phyloP scores from a whole-genome alignment of 208 protist genomes.

The Acanthamoeba castellanii region DNA sequence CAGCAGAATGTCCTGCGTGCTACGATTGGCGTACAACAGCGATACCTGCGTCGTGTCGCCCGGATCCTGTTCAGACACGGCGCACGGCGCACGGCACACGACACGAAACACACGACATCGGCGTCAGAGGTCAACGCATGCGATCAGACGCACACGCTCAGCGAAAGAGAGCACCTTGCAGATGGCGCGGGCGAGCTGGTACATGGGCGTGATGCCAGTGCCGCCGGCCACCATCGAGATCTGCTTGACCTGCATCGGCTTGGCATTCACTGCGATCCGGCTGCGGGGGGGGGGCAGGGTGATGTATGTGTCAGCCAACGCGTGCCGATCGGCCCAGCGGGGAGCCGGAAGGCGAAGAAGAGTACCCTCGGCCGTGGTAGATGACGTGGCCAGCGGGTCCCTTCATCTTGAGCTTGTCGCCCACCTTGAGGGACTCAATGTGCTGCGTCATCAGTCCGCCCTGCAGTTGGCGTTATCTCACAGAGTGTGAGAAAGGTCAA shows the following conservation, averaged over 20 bases:
- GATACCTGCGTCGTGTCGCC: conserved; percentile 93
- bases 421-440: conserved; percentile 93
- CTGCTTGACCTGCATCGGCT: conserved; percentile 92
- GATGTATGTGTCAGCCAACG: background rate
- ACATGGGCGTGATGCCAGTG: conserved; percentile 94
- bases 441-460: conserved; percentile 90
- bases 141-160: too few species aligned
- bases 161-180: conserved; percentile 68
- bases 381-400: conserved; percentile 93
- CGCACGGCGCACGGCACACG: background rate
- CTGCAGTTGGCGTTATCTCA: background rate
- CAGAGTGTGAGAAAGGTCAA: background rate
- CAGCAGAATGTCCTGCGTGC: conserved; percentile 94
- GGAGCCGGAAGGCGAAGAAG: background rate
- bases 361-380: conserved; percentile 79
- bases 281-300: background rate
- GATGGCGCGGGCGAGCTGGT: conserved; percentile 92
- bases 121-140: too few species aligned
- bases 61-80: conserved; percentile 72
- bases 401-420: conserved; percentile 92
- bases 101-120: background rate
- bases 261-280: conserved; percentile 50
- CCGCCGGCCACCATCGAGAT: conserved; percentile 94
- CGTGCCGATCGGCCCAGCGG: too few species aligned
- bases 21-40: conserved; percentile 92